Base-by-base conservation (phyloP, 805 yeast genomes). In the Spathaspora girioi region DNA sequence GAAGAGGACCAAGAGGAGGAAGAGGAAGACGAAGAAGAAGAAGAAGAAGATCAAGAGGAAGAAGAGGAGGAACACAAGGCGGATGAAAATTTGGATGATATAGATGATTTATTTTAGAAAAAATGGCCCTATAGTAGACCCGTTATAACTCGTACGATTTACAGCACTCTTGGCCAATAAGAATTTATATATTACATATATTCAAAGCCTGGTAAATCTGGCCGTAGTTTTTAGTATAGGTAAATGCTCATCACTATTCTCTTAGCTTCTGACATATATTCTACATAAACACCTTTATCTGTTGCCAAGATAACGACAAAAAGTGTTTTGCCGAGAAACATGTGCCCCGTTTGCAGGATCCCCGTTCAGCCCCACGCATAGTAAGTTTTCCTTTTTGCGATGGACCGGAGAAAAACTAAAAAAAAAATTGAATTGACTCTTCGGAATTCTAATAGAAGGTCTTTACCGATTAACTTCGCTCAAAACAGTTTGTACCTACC, bases 41-140 rank as follows among this genome's bases (percentile, higher is more conserved):
- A 50, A 4, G 53, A 43, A 14, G 60, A 58, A 17, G 53, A 19
- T 19, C 48, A 48, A 19, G 23, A 47, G 11, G 51, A 50, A 15
- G 51, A 45, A n/a, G 56, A 50, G 3, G 53, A 43, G 14, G 59
- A 58, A 17, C 52, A 19, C 15, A 47, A 48, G 17, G 19, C 43
- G 11, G 27, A 59, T 15, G 68, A 63, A 32, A 60, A 62, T 32
- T 53, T 60, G 47, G 75, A 70, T 48, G 76, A 71, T 50, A 65
- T 73, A 49, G 76, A 70, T 48, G 77, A 71, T 54, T 68, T 73
- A 55, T 70, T 70, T 54, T 53, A 47, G 32, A 29, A 29, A 29
- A 12, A 12, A 10, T 29, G 11, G 32, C 2, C 9, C 3, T 29
- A 29, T 29, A 29, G 14, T 5, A 29, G 11, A 29, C 3, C 3